Base-by-base conservation (phyloP, 192 early-diverging fungal genomes). In the Backusella australiensis region DNA sequence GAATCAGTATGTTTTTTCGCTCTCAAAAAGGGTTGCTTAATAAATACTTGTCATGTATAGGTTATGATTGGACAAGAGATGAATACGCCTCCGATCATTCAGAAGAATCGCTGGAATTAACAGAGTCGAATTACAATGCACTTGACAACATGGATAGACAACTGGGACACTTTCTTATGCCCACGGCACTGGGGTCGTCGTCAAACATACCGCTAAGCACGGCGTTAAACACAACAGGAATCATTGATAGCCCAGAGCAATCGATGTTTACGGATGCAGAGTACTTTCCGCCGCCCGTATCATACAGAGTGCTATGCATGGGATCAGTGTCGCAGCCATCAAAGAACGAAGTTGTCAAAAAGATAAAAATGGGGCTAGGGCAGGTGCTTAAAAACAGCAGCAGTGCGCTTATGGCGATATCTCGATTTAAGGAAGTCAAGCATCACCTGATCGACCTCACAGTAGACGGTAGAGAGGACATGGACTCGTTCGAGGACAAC, bases 231-330 rank as follows among this genome's bases (percentile, higher is more conserved):
- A 49, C 41, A 26, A 3, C 23, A 17, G 11, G 9, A 26, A 4
- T 29, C 21, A 4, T 29, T 14, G 21, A 29, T 63, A 63, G 56
- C 26, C 56, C 21, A 29, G 23, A 63, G 26, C 56, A 63, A 4
- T 63, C 56, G 1, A 29, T 4, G 9, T 29, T 4, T 15, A 17
- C 29, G 29, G 21, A 26, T 12, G 15, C 11, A 23, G n/a, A 46
- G 3, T 71, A 71, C 8, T 68, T 75, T 15, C 73, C 74, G 9
- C 19, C 65, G 0, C 75, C 75, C 0, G 74, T 72, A 12, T 41
- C 75, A 21, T 52, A 80, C 2, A 74, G 82, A 67, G 72, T 80
- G 0, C n/a, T 83, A 26, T 83, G 74, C 39, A 26, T 83, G 26
- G 82, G 82, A 6, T 66, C 67, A 2, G 71, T 73, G 29, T 71